Base-by-base conservation (phyloP, 345 rosid species). In the Corymbia maculata region DNA sequence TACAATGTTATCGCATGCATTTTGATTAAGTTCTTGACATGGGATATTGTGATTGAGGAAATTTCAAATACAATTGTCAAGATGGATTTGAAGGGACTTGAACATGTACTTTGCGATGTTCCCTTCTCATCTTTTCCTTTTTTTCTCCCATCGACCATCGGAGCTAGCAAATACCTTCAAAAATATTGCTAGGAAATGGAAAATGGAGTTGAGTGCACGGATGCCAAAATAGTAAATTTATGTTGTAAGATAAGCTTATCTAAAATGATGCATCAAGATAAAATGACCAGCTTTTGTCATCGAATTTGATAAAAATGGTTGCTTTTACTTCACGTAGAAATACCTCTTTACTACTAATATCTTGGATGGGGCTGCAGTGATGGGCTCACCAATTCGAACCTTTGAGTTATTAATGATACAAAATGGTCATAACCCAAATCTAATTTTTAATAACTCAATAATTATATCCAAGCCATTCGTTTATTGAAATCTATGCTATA, bases 341-440 rank as follows among this genome's bases (percentile, higher is more conserved):
- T 24, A 4, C 14, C 4, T 59, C 0, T 59, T 26, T 0, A 11
- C 1, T 26, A 26, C 2, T 59, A 26, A 2, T 24, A 1, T 5
- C 6, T 26, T 59, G 22, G 4, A 11, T 26, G 2, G 0, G 8
- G 4, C 4, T 59, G 0, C 3, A 9, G 7, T 2, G 7, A 26
- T 0, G 7, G 2, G 6, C 7, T 59, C 24, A 2, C 21, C 5
- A 55, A 55, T 55, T 55, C 0, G 5, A 55, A 55, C 24, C 0
- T 55, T 55, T 22, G 9, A 9, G 0, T 55, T 55, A 8, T 22
- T 9, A 2, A 13, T 26, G 30, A 2, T 26, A 10, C 0, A 0
- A 36, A 36, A 36, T 36, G 42, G 42, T 36, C 4, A 36, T 36
- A 36, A 36, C 42, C 42, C 42, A 36, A 36, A 36, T 36, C 42